Evolutionary conservation across 2,329 filamentous ascomycete genomes (phyloP).

Genomic region (Dichotomopilus funicola): DNA sequence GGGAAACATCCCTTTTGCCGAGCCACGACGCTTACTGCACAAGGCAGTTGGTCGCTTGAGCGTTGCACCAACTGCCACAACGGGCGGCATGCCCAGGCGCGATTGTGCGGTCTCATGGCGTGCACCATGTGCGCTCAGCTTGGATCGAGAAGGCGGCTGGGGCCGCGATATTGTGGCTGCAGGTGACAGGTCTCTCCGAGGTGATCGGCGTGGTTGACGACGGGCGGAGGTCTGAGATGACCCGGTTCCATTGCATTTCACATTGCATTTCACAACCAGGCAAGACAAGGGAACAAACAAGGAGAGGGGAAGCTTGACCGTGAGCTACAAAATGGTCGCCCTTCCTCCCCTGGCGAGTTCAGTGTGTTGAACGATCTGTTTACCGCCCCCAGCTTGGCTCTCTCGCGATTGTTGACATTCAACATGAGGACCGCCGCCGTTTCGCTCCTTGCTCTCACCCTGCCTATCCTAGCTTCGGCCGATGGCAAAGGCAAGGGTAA

Average conservation of each 20-base stretch:
- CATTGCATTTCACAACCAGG: no score
- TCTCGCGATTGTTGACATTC: background rate
- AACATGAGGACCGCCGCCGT: slow-evolving; percentile 13
- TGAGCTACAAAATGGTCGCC: no score
- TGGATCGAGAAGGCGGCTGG: slow-evolving; percentile 7
- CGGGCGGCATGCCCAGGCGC: slow-evolving; percentile 9
- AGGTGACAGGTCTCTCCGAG: background rate
- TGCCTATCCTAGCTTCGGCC: slow-evolving; percentile 11
- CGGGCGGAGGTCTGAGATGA: background rate
- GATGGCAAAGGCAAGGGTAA: background rate
- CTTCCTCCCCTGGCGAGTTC: background rate
- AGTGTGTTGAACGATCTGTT: background rate
- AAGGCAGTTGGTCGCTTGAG: slow-evolving; percentile 11
- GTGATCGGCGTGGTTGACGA: slow-evolving; percentile 1
- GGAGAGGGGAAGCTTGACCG: no score
- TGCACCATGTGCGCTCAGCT: background rate
- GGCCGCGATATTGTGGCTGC: background rate
- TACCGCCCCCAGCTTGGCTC: background rate
- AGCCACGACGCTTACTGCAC: background rate
- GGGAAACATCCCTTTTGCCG: no score
- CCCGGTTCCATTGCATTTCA: no score
- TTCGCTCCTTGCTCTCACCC: slow-evolving; percentile 12
- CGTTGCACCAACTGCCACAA: slow-evolving; percentile 16
- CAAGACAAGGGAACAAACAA: no score
- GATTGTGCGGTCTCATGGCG: slow-evolving; percentile 9